Conservation (phyloP, 345 rosid species). For the Rhizophora apiculata region DNA sequence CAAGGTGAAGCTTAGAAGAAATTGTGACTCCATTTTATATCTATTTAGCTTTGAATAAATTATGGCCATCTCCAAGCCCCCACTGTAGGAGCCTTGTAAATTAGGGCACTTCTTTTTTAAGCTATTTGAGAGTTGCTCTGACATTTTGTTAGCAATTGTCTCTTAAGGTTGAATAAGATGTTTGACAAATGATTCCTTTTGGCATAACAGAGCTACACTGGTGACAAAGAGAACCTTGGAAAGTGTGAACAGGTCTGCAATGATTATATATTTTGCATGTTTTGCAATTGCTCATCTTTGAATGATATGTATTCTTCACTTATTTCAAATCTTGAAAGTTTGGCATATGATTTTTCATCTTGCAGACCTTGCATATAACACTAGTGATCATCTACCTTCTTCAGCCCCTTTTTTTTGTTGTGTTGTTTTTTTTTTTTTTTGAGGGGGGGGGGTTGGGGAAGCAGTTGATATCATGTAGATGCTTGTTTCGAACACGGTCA, state of each 20-base stretch:
- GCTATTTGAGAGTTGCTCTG: constrained; percentile 10
- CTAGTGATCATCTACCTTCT: neutral
- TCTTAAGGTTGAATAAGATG: neutral
- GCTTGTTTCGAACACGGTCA: no score
- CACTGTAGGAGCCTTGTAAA: neutral
- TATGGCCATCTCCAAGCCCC: no score
- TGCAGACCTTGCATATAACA: neutral
- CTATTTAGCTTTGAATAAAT: no score
- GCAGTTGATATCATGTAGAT: no score
- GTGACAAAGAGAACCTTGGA: constrained; percentile 78
- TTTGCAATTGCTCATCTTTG: constrained; percentile 9
- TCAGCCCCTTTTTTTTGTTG: no score
- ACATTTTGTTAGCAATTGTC: neutral
- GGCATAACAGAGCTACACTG: constrained; percentile 56
- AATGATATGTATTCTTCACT: neutral
- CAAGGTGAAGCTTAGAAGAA: constrained; percentile 54
- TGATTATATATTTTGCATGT: constrained; percentile 1
- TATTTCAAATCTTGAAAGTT: constrained; percentile 1
- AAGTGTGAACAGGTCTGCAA: constrained; percentile 92
- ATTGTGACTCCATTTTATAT: constrained; percentile 11
- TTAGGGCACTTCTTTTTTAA: neutral
- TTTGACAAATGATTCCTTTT: constrained; percentile 6
- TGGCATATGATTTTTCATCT: neutral
- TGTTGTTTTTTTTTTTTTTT: no score
- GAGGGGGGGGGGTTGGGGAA: no score